Evolutionary conservation across 345 rosid genomes (phyloP).

Genomic region (Erucastrum elatum): DNA sequence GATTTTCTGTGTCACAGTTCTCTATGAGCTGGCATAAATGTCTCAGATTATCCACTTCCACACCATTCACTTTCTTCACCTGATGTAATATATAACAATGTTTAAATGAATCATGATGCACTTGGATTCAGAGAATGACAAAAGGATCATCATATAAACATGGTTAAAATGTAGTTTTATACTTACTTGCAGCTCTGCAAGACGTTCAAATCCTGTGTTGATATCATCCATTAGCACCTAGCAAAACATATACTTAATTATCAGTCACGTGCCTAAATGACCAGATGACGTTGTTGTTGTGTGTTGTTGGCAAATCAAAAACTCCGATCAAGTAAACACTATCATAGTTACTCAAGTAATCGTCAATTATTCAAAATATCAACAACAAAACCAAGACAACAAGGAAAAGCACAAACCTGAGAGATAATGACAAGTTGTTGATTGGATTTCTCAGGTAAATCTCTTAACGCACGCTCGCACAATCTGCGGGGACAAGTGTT

Average conservation of each 20-base stretch:
- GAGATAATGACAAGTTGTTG: slow-evolving; percentile 84
- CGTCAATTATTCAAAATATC: neutral
- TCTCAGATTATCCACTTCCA: slow-evolving; percentile 70
- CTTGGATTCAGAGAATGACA: neutral
- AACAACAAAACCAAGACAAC: neutral
- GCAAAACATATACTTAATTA: slow-evolving; percentile 30
- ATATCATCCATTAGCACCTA: slow-evolving; percentile 91
- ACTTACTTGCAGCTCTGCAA: slow-evolving; percentile 78
- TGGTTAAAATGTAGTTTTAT: neutral
- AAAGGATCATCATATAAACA: neutral
- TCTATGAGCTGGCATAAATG: slow-evolving; percentile 70
- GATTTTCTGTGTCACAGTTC: slow-evolving; percentile 49
- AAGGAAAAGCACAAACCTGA: slow-evolving; percentile 55
- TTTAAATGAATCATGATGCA: neutral
- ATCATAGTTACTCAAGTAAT: neutral
- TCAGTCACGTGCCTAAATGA: slow-evolving; percentile 16
- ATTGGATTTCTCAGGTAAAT: slow-evolving; percentile 65
- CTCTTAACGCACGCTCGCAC: slow-evolving; percentile 78
- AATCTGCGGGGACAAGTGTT: slow-evolving; percentile 78
- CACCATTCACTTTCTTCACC: slow-evolving; percentile 85
- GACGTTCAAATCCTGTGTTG: slow-evolving; percentile 88
- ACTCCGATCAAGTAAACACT: neutral
- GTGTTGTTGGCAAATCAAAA: neutral
- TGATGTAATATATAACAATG: slow-evolving; percentile 27
- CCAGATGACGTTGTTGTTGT: neutral